phyloP scores from a whole-genome alignment of 768 basidiomycete species.

The Podaxis mareebaensis region DNA sequence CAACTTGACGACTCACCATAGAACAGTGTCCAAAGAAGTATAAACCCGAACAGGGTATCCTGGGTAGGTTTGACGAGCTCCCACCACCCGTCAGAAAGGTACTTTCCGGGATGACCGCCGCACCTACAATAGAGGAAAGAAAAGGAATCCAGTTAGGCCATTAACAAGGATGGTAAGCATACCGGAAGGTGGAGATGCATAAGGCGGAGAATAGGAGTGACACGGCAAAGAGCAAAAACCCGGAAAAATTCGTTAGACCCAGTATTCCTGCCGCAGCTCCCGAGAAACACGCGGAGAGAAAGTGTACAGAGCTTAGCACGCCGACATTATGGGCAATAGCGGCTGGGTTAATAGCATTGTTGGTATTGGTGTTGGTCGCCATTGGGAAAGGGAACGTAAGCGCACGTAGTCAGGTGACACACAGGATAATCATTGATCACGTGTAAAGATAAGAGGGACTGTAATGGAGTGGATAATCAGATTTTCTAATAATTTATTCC shows the following conservation, averaged over 20 bases:
- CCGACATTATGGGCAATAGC: slow-evolving; percentile 63
- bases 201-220: slow-evolving; percentile 69
- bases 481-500: slow-evolving; percentile 6
- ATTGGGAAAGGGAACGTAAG: neutral
- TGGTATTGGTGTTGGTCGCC: slow-evolving; percentile 17
- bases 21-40: slow-evolving; percentile 92
- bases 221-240: slow-evolving; percentile 75
- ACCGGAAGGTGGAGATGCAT: slow-evolving; percentile 53
- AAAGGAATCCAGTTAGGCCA: neutral
- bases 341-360: slow-evolving; percentile 52
- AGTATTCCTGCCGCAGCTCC: slow-evolving; percentile 89
- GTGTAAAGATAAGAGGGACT: slow-evolving; percentile 15
- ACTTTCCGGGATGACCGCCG: slow-evolving; percentile 61
- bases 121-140: slow-evolving; percentile 48
- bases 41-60: slow-evolving; percentile 88
- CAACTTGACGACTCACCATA: slow-evolving; percentile 60
- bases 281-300: slow-evolving; percentile 80
- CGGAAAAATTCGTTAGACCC: slow-evolving; percentile 81
- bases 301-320: slow-evolving; percentile 69
- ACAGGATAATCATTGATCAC: slow-evolving; percentile 6
- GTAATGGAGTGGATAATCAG: slow-evolving; percentile 20
- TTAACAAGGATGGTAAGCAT: neutral
- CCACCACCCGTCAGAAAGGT: slow-evolving; percentile 59
- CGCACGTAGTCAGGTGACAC: neutral
- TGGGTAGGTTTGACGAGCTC: slow-evolving; percentile 83